Percentiles rank a stretch among this genome's conserved stretches.
phyloP scores from a whole-genome alignment of 257 asterid genomes.

The Plantago major region DNA sequence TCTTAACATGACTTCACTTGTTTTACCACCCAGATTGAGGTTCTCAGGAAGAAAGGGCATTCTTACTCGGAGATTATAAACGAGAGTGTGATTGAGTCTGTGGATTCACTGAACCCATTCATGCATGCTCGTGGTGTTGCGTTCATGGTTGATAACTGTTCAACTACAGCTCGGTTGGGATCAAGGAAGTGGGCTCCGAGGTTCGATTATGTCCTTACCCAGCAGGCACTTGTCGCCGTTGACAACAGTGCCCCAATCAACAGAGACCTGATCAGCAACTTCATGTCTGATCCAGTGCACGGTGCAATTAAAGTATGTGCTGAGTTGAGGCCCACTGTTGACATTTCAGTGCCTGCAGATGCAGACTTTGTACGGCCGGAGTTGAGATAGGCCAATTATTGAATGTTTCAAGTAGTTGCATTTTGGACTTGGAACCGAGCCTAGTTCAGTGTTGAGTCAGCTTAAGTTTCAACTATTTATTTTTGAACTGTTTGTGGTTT shows the following conservation, averaged over 20 bases:
- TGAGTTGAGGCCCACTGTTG: constrained; percentile 87
- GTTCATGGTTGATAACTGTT: constrained; percentile 96
- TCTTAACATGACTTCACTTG: not conserved
- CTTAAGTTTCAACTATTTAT: too few relatives aligned
- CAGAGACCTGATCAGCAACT: constrained; percentile 78
- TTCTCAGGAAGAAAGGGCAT: constrained; percentile 91
- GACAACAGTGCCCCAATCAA: constrained; percentile 62
- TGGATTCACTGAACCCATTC: constrained; percentile 90
- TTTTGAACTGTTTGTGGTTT: too few relatives aligned
- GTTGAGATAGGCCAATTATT: constrained; percentile 39
- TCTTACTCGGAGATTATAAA: constrained; percentile 92
- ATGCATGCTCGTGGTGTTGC: constrained; percentile 99
- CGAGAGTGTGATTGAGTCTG: constrained; percentile 85
- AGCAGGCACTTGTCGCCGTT: constrained; percentile 85
- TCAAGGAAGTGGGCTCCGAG: constrained; percentile 97
- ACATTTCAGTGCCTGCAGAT: constrained; percentile 81
- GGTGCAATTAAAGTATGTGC: constrained; percentile 87
- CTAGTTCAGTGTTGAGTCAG: too few relatives aligned
- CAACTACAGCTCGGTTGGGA: constrained; percentile 89
- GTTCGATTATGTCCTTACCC: constrained; percentile 81
- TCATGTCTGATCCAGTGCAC: constrained; percentile 76
- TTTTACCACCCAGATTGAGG: constrained; percentile 56
- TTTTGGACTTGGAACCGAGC: too few relatives aligned
- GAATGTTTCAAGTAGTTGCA: too few relatives aligned
- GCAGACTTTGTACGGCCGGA: constrained; percentile 97